Base-by-base conservation (phyloP, 176 grass and related monocot species). In the Oryza rufipogon region DNA sequence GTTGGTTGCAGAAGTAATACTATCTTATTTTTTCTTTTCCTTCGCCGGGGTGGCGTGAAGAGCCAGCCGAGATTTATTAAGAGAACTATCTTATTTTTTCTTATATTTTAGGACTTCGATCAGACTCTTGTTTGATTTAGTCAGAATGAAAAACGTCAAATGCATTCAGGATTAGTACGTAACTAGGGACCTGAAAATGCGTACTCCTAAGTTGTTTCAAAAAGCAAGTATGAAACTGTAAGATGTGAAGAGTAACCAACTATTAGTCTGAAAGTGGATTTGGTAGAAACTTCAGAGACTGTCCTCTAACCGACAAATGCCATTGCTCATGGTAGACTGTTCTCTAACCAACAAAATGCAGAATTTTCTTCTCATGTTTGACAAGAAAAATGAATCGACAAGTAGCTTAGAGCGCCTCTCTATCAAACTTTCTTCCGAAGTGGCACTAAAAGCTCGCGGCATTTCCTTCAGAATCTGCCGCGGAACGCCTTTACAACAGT, bases 391-490 rank as follows among this genome's bases (percentile, higher is more conserved):
- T 28, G 54, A 14, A 16, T 44, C 76, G 0, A 41, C 39, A 44
- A n/a, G 22, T 4, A 16, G 13, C 58, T 66, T 33, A 64, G 26
- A 75, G 17, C 11, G 67, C 33, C 47, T 56, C 61, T 67, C 44
- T 67, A 38, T 73, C 39, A 14, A 66, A 19, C n/a, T 77, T 22
- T 8, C 52, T 49, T 73, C 73, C 1, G 32, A 75, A 67, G 45
- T 67, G 11, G 46, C 16, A 34, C 46, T 41, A 20, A 73, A 65
- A 73, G 13, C 84, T 73, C 76, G 66, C 20, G 14, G n/a, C 80
- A 80, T 80, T 74, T 64, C 70, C 77, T 73, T 66, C 10, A 17
- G 77, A 86, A 86, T 86, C 78, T 68, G 36, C 17, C 48, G 5
- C 8, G 1, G 7, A 30, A 58, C 22, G 16, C 44, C 69, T 86